phyloP scores from a whole-genome alignment of 148 eudicot genomes.

The Cornus controversa region DNA sequence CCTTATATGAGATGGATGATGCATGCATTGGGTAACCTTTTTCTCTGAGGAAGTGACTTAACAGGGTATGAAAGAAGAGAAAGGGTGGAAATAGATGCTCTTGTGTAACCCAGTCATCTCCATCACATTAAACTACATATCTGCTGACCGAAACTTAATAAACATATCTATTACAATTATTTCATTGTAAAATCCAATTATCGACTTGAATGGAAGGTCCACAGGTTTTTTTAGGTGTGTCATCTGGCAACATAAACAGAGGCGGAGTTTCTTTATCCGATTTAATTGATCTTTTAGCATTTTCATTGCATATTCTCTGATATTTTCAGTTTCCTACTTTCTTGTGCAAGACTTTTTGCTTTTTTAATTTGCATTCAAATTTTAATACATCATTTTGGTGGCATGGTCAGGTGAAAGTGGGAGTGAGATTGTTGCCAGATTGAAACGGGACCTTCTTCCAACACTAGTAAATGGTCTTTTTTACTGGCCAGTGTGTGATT shows the following conservation, averaged over 20 bases:
- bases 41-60: too few relatives aligned
- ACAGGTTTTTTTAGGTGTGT: background rate
- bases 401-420: constrained; percentile 61
- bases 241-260: background rate
- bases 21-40: too few relatives aligned
- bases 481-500: constrained; percentile 93
- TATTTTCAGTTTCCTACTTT: background rate
- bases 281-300: background rate
- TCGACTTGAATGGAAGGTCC: background rate
- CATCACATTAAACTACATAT: too few relatives aligned
- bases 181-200: background rate
- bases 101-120: background rate
- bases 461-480: constrained; percentile 64
- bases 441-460: constrained; percentile 77
- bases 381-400: constrained; percentile 3
- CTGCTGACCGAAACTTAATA: background rate
- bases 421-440: constrained; percentile 60
- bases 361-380: background rate
- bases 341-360: background rate
- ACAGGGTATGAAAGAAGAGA: too few relatives aligned
- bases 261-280: background rate
- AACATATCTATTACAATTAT: too few relatives aligned
- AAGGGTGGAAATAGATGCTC: too few relatives aligned
- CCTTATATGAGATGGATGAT: too few relatives aligned
- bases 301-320: background rate